A percentile compares a stretch with the other conserved stretches of the same genome.
Evolutionary conservation across 2,329 filamentous ascomycete species (phyloP).

Genomic region (Calonectria honghensis): DNA sequence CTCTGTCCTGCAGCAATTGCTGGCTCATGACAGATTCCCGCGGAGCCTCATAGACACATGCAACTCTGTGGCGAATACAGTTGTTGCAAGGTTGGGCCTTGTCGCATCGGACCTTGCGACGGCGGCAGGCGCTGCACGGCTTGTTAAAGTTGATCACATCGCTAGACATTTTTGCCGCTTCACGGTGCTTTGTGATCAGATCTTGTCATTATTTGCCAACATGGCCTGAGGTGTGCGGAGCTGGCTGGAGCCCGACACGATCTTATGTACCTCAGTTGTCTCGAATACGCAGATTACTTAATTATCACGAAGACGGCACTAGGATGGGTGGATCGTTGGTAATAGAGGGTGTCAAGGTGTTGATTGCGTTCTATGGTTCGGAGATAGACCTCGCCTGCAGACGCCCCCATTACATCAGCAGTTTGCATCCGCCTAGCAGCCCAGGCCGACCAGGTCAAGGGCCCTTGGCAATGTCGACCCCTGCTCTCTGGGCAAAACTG

Average conservation of each 20-base stretch:
- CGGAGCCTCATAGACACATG: conserved; percentile 46
- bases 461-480: conserved; percentile 20
- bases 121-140: conserved; percentile 48
- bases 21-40: conserved; percentile 45
- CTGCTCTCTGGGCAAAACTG: conserved; percentile 21
- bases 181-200: conserved; percentile 14
- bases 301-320: conserved; percentile 40
- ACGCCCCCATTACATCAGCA: conserved; percentile 41
- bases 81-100: conserved; percentile 49
- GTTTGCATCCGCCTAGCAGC: conserved; percentile 25
- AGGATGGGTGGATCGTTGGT: conserved; percentile 41
- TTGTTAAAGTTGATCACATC: conserved; percentile 49
- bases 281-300: conserved; percentile 41
- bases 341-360: conserved; percentile 30
- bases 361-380: conserved; percentile 32
- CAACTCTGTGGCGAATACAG: conserved; percentile 44
- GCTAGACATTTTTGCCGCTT: conserved; percentile 43
- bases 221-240: conserved; percentile 18
- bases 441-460: conserved; percentile 34
- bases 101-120: conserved; percentile 47
- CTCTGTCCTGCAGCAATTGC: conserved; percentile 46
- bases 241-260: conserved; percentile 33
- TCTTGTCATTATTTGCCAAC: conserved; percentile 22
- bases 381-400: conserved; percentile 42
- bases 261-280: conserved; percentile 40